A percentile compares a stretch with the other conserved stretches of the same genome.
These are phyloP conservation scores for Ogataea minuta DNA, from an alignment of 805 yeast genomes.

Conservation along the genomic window DNA sequence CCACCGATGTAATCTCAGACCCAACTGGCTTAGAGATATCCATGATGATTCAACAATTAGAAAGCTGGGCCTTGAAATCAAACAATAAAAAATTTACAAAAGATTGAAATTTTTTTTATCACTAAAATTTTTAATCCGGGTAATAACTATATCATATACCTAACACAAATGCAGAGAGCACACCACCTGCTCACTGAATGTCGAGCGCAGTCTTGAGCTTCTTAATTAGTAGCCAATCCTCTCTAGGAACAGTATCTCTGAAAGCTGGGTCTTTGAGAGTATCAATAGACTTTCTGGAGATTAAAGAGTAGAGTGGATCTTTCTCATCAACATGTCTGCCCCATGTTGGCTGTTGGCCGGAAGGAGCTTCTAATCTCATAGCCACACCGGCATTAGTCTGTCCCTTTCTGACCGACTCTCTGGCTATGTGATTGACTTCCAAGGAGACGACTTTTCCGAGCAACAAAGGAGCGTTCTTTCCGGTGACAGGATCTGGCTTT, in stretches of 20 bases:
- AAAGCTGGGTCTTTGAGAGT: constrained; percentile 98
- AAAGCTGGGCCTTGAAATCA: background rate
- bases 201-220: constrained; percentile 86
- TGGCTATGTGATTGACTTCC: constrained; percentile 92
- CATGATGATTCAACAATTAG: constrained; percentile 44
- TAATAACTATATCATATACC: constrained; percentile 7
- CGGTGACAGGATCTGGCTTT: constrained; percentile 81
- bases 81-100: constrained; percentile 8
- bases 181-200: constrained; percentile 49
- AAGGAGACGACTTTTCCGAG: constrained; percentile 90
- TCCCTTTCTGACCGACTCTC: constrained; percentile 81
- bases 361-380: constrained; percentile 91
- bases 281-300: constrained; percentile 87
- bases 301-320: constrained; percentile 86
- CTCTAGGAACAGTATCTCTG: constrained; percentile 89
- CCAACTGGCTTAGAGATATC: constrained; percentile 97
- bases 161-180: background rate
- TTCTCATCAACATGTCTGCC: constrained; percentile 98
- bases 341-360: constrained; percentile 94
- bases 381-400: constrained; percentile 98
- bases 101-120: constrained; percentile 10
- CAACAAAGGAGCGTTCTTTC: constrained; percentile 63
- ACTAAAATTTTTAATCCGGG: constrained; percentile 13
- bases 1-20: constrained; percentile 87
- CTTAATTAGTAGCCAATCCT: constrained; percentile 92